Evolutionary conservation across 169 alveolate species (phyloP).

Genomic region (Neospora caninum): DNA sequence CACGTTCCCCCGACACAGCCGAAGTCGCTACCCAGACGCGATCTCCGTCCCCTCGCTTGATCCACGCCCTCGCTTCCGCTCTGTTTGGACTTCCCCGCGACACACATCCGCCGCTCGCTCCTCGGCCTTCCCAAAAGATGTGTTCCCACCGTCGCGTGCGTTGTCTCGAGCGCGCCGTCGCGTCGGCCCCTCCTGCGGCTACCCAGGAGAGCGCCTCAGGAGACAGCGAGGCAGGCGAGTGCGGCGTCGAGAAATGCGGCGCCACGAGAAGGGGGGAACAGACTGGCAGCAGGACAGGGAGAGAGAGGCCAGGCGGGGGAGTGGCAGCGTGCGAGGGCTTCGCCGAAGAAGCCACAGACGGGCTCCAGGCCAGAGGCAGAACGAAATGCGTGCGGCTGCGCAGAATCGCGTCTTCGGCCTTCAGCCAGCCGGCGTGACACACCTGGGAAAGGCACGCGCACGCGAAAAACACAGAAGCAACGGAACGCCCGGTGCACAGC

Average conservation of each 20-base stretch:
- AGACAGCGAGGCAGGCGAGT: background rate
- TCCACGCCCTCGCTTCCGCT: no score
- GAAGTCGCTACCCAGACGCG: no score
- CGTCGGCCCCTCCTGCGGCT: background rate
- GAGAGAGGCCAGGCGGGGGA: background rate
- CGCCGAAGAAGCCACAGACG: background rate
- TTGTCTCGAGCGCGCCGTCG: background rate
- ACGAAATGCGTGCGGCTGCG: constrained; percentile 12
- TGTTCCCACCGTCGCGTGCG: background rate
- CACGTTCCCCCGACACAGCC: no score
- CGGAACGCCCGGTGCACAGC: no score
- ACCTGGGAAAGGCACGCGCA: background rate
- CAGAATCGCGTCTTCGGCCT: constrained; percentile 19
- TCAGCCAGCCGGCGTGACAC: background rate
- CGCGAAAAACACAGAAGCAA: background rate
- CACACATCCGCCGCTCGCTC: no score
- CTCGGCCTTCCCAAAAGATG: background rate
- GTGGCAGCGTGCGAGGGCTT: background rate
- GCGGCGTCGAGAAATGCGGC: background rate
- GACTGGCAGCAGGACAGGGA: constrained; percentile 5
- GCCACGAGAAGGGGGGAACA: background rate
- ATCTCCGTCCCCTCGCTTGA: no score
- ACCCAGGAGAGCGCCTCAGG: no score
- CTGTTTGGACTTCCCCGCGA: no score
- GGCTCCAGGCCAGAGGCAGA: background rate